Percentiles rank a stretch among this genome's conserved stretches.
Evolutionary conservation across 1,139 yeast species (phyloP).

Genomic region (Pichia sp.): DNA sequence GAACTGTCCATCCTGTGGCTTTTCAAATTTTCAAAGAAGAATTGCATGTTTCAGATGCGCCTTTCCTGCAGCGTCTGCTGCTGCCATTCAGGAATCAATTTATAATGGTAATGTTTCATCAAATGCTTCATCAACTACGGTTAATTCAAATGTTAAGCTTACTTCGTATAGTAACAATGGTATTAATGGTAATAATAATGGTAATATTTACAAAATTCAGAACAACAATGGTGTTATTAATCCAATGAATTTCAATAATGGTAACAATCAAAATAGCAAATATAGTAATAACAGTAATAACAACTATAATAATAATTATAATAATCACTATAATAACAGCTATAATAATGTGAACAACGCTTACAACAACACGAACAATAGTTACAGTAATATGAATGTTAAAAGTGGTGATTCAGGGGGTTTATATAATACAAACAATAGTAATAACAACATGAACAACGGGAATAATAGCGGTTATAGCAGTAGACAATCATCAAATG

Average conservation of each 20-base stretch:
- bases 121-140: neutral
- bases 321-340: slow-evolving; percentile 1
- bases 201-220: neutral
- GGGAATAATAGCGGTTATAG: slow-evolving; percentile 12
- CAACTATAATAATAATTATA: neutral
- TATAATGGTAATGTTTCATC: slow-evolving; percentile 18
- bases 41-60: slow-evolving; percentile 93
- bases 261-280: slow-evolving; percentile 13
- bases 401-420: slow-evolving; percentile 1
- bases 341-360: slow-evolving; percentile 2
- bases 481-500: slow-evolving; percentile 34
- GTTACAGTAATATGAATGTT: slow-evolving; percentile 13
- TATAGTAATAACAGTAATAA: slow-evolving; percentile 2
- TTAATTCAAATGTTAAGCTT: neutral
- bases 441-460: slow-evolving; percentile 16
- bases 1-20: slow-evolving; percentile 96
- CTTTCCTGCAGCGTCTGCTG: slow-evolving; percentile 75
- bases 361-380: slow-evolving; percentile 1
- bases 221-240: neutral
- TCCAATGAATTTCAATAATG: slow-evolving; percentile 9
- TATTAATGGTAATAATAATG: neutral
- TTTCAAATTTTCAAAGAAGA: slow-evolving; percentile 89
- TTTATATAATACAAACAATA: neutral
- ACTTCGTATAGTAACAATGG: slow-evolving; percentile 12
- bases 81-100: slow-evolving; percentile 52